Evolutionary conservation across 1,139 yeast species (phyloP).

Genomic region (Magnusiomyces tetraspermus): DNA sequence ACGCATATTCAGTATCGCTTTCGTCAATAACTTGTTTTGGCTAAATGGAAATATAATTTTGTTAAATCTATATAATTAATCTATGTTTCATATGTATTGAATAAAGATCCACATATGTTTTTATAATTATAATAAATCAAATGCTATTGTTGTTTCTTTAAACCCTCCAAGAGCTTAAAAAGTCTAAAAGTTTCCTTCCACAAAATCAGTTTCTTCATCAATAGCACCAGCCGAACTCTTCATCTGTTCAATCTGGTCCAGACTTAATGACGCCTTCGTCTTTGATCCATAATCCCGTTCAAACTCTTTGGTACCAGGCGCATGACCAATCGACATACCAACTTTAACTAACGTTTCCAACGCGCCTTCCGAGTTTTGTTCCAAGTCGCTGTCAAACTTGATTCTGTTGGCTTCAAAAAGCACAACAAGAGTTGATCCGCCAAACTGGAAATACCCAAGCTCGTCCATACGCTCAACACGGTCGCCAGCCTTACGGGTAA

Average conservation of each 20-base stretch:
- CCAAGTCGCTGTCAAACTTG: slow-evolving; percentile 63
- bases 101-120: no score
- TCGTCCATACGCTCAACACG: slow-evolving; percentile 63
- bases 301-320: slow-evolving; percentile 24
- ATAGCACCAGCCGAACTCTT: not conserved
- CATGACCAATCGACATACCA: slow-evolving; percentile 88
- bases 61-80: no score
- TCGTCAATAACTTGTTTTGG: no score
- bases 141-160: no score
- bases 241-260: not conserved
- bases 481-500: slow-evolving; percentile 59
- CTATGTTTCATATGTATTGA: no score
- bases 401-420: slow-evolving; percentile 41
- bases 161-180: no score
- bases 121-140: no score
- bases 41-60: no score
- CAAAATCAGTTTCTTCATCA: not conserved
- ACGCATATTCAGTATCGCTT: no score
- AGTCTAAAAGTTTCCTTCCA: not conserved
- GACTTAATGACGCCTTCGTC: not conserved
- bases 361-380: slow-evolving; percentile 54
- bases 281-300: slow-evolving; percentile 13
- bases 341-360: slow-evolving; percentile 79
- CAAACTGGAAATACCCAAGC: slow-evolving; percentile 89
- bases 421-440: slow-evolving; percentile 82